These are phyloP conservation scores for Trapa bicornis DNA, from an alignment of 345 rosid species.

Conservation along the genomic window DNA sequence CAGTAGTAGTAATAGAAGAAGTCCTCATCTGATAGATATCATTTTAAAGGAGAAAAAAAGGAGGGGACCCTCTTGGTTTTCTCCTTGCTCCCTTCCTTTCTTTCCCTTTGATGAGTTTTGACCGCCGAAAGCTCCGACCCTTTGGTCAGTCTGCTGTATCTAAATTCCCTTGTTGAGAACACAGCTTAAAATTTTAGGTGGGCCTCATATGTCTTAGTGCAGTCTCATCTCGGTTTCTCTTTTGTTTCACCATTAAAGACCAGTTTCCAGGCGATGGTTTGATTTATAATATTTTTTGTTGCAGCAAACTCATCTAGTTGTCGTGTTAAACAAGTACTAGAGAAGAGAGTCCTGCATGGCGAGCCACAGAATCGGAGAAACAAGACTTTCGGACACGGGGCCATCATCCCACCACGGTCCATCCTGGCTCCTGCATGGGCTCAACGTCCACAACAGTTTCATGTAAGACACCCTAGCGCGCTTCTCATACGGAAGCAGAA, in stretches of 20 bases:
- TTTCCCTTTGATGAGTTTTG: background rate
- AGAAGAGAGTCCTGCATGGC: conserved; percentile 41
- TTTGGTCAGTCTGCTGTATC: conserved; percentile 13
- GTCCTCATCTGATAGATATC: no score
- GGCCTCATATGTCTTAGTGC: background rate
- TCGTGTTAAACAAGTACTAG: no score
- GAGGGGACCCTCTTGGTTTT: conserved; percentile 29
- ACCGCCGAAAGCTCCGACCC: conserved; percentile 42
- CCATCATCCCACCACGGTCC: conserved; percentile 60
- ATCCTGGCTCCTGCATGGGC: conserved; percentile 59
- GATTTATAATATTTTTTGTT: background rate
- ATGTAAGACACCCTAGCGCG: conserved; percentile 30
- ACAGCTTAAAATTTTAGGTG: background rate
- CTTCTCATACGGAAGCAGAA: no score
- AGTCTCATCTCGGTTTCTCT: background rate
- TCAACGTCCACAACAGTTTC: conserved; percentile 51
- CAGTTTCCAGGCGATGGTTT: no score
- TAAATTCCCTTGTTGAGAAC: background rate
- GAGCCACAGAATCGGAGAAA: conserved; percentile 61
- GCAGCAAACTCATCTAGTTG: background rate
- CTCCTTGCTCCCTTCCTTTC: background rate
- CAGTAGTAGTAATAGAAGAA: no score
- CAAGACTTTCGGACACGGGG: conserved; percentile 49
- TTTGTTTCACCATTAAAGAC: background rate
- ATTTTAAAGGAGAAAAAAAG: conserved; percentile 2